phyloP scores from a whole-genome alignment of 1,284 basidiomycete species.

The Veloporphyrellus conicus region DNA sequence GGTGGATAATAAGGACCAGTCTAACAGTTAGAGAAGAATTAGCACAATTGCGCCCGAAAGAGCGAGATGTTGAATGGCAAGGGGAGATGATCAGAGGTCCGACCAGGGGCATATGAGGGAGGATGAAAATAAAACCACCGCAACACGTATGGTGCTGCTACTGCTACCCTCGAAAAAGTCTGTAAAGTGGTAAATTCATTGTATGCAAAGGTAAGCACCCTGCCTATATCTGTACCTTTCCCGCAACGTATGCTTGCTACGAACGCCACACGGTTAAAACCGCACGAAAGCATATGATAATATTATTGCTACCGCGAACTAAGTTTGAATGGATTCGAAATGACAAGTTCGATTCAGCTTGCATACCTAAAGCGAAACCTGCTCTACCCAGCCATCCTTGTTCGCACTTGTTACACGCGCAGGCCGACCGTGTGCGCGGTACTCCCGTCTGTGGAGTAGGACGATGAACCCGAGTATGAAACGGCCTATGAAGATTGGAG shows the following conservation, averaged over 20 bases:
- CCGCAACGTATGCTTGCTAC: neutral
- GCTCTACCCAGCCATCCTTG: too few relatives aligned
- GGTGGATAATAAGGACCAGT: constrained; percentile 71
- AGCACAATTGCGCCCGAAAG: constrained; percentile 15
- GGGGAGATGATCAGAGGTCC: constrained; percentile 34
- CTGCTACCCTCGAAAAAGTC: constrained; percentile 86
- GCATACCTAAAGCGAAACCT: too few relatives aligned
- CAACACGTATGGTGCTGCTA: constrained; percentile 80
- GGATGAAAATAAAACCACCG: constrained; percentile 4
- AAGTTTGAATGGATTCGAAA: too few relatives aligned
- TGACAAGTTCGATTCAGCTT: too few relatives aligned
- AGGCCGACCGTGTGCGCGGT: too few relatives aligned
- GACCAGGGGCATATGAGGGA: constrained; percentile 16
- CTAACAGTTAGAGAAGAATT: constrained; percentile 30
- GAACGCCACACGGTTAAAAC: constrained; percentile 23
- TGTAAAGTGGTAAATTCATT: constrained; percentile 88
- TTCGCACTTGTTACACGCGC: too few relatives aligned
- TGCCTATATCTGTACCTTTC: neutral
- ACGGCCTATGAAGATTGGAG: too few relatives aligned
- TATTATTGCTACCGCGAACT: too few relatives aligned
- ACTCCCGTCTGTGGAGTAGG: too few relatives aligned
- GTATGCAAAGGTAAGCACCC: constrained; percentile 71
- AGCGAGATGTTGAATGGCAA: constrained; percentile 37
- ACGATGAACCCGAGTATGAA: too few relatives aligned
- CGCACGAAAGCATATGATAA: constrained; percentile 15